Conservation (phyloP, 1,284 basidiomycete genomes). For the Pyrrhoderma lamaoense region DNA sequence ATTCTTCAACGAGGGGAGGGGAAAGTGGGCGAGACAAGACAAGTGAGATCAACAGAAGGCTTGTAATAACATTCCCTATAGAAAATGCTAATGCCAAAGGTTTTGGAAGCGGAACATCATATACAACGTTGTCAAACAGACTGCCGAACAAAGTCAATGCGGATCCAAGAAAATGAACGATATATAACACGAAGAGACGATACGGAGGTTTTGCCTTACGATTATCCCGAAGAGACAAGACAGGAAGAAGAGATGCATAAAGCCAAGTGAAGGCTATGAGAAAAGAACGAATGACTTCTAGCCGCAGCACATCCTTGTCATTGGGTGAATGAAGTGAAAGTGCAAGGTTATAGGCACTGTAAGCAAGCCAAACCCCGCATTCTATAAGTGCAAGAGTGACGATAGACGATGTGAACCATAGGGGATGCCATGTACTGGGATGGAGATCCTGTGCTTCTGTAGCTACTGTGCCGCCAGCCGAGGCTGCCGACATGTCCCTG, state of each 20-base stretch:
- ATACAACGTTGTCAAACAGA: background rate
- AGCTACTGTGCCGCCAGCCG: background rate
- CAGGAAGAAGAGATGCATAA: conserved; percentile 42
- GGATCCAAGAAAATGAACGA: conserved; percentile 30
- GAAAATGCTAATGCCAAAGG: conserved; percentile 28
- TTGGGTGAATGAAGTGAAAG: conserved; percentile 11
- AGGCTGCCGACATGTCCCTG: conserved; percentile 17
- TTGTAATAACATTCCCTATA: conserved; percentile 31
- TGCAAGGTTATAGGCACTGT: conserved; percentile 37
- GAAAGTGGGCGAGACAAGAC: conserved; percentile 51
- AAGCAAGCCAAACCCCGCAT: conserved; percentile 42
- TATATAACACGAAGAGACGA: conserved; percentile 47
- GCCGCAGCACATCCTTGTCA: conserved; percentile 21
- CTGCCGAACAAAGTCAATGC: background rate
- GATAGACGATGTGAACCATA: conserved; percentile 52
- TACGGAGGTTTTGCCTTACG: conserved; percentile 42
- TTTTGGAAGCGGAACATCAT: conserved; percentile 25
- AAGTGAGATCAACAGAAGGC: conserved; percentile 38
- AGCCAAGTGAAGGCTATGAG: conserved; percentile 48
- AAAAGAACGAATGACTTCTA: conserved; percentile 28
- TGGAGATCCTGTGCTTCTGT: too few relatives aligned
- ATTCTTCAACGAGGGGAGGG: conserved; percentile 41
- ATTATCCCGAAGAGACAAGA: conserved; percentile 21
- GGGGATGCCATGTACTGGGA: conserved; percentile 23
- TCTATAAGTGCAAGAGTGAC: conserved; percentile 42